Evolutionary conservation across 169 alveolate genomes (phyloP).

Genomic region (Plasmodium vivax): DNA sequence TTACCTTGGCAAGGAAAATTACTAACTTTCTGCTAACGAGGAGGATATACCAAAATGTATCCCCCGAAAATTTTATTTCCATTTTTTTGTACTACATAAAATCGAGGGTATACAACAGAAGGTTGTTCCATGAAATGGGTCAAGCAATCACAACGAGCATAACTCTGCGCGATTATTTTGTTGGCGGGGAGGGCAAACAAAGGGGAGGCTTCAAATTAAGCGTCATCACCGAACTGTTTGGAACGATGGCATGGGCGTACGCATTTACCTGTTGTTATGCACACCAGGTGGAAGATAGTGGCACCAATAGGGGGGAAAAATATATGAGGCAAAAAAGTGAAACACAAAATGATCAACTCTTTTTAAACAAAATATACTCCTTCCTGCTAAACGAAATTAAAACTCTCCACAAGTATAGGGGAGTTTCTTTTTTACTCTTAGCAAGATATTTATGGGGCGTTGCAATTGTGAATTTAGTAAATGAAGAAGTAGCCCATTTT

Average conservation of each 20-base stretch:
- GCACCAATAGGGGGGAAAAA: background rate
- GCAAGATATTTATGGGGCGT: constrained; percentile 73
- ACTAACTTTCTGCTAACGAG: constrained; percentile 30
- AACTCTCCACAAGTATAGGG: constrained; percentile 16
- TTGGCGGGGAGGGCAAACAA: background rate
- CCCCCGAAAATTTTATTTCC: constrained; percentile 71
- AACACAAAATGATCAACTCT: constrained; percentile 7
- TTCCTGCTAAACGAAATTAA: constrained; percentile 59
- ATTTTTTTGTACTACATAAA: constrained; percentile 57
- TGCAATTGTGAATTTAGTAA: constrained; percentile 40
- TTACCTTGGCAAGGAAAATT: constrained; percentile 17
- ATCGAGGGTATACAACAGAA: constrained; percentile 62
- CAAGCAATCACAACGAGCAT: constrained; percentile 4
- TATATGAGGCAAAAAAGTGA: background rate
- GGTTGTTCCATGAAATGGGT: constrained; percentile 43
- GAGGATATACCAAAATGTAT: constrained; percentile 12
- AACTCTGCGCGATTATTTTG: constrained; percentile 25
- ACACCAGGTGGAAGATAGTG: background rate
- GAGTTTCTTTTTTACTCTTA: constrained; percentile 42
- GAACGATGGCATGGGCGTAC: constrained; percentile 75
- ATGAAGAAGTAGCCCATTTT: constrained; percentile 27
- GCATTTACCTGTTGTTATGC: constrained; percentile 49
- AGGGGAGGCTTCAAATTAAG: constrained; percentile 20
- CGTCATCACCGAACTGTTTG: constrained; percentile 52
- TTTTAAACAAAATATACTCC: constrained; percentile 31